Base-by-base conservation (phyloP, 345 rosid species). In the Cardamine occulta region DNA sequence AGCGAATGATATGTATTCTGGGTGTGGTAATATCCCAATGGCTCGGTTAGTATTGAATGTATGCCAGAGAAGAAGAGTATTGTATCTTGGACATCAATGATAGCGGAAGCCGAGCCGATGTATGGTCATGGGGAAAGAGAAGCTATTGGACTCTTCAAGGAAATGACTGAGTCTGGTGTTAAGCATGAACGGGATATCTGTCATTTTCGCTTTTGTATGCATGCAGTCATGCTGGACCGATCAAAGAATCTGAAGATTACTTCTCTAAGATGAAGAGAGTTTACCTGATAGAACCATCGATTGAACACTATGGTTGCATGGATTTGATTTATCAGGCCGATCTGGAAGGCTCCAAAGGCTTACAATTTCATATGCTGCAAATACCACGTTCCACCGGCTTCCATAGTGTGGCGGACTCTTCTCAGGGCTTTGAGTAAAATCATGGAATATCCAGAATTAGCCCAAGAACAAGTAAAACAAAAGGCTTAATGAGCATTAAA, bases 191-290 rank as follows among this genome's bases (percentile, higher is more conserved):
- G 85, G 66, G 48, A 78, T 85, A 57, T 85, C 88, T 67, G 87
- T 88, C 72, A 66, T 88, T 63, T 63, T 78, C 70, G 56, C 80
- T 86, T 63, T 65, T 86, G 55, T 84, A 85, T 70, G 91, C 93
- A 60, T 88, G 93, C 44, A 80, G 89, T 79, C 93, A 88, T 73
- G 85, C 89, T 18, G 93, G 93, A 73, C 86, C 84, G 26, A 85
- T 87, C 10, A 60, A 35, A 13, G 91, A 87, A 78, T 89, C 91
- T 49, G 81, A 80, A 66, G 49, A 44, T 14, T 80, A 67, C 70
- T 88, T 86, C 73, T 60, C 63, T 53, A 57, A 66, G 44, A 85
- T 87, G 93, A 29, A 45, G 65, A 66, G 37, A 34, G 81, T 74
- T 34, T 85, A 83, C 72, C 53, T 62, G 18, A 78, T 84, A 19